Conservation (phyloP, 2,329 filamentous ascomycete genomes). For the Dothiorella sarmentorum region DNA sequence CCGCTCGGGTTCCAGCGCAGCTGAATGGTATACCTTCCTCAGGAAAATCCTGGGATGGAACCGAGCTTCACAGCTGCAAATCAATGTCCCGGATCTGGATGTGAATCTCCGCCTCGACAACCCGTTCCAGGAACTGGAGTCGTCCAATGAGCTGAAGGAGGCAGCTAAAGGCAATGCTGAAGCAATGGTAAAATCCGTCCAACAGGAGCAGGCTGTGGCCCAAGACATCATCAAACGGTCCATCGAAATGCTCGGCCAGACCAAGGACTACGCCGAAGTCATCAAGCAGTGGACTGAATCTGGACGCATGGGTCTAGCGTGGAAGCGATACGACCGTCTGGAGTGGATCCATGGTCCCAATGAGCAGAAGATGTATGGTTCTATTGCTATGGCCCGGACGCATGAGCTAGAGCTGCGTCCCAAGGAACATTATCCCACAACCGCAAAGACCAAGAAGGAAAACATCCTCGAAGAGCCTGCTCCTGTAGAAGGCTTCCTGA, state of each 20-base stretch:
- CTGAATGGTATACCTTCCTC: slow-evolving; percentile 68
- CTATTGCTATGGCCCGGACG: slow-evolving; percentile 63
- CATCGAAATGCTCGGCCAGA: slow-evolving; percentile 55
- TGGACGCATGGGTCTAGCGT: slow-evolving; percentile 61
- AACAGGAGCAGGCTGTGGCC: slow-evolving; percentile 55
- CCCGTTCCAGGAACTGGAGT: slow-evolving; percentile 55
- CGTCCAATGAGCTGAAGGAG: slow-evolving; percentile 39
- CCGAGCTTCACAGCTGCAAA: slow-evolving; percentile 54
- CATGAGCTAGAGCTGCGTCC: slow-evolving; percentile 65
- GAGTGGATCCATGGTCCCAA: slow-evolving; percentile 66
- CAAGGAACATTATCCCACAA: slow-evolving; percentile 62
- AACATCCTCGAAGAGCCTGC: slow-evolving; percentile 53
- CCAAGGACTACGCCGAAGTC: slow-evolving; percentile 58
- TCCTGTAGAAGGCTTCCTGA: slow-evolving; percentile 64
- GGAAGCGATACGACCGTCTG: slow-evolving; percentile 66
- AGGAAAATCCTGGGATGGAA: slow-evolving; percentile 58
- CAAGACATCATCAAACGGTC: slow-evolving; percentile 55
- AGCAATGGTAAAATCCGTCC: slow-evolving; percentile 43
- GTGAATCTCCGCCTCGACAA: slow-evolving; percentile 57
- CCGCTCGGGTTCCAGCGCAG: slow-evolving; percentile 57
- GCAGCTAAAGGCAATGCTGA: slow-evolving; percentile 44
- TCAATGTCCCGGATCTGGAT: slow-evolving; percentile 61
- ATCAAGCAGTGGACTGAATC: slow-evolving; percentile 56
- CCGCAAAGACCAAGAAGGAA: slow-evolving; percentile 32
- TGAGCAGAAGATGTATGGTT: slow-evolving; percentile 66